Evolutionary conservation across 2,329 filamentous ascomycete genomes (phyloP), one percentile per base, ranked within the genome.

Genomic region (Knufia petricola): DNA sequence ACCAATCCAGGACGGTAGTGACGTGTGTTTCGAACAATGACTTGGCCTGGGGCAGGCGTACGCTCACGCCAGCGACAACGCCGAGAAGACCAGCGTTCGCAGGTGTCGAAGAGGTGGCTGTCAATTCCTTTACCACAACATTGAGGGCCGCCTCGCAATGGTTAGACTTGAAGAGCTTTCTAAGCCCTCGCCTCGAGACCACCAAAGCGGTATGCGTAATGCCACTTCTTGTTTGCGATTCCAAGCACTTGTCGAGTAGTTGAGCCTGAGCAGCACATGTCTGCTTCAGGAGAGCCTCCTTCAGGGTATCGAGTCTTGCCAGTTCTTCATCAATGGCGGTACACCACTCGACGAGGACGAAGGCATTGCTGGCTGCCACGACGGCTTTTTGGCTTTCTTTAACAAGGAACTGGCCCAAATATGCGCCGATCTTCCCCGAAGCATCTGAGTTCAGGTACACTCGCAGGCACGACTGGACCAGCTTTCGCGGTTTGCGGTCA

Each of bases 331-430:
- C 77, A 44, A 95, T 69, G 50, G 90, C 66, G 50, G 84, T 85
- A 65, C 82, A 87, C 90, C 90, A 98, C 65, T 95, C 87, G 12
- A 92, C 76, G 57, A 98, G 72, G 42, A 94, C 87, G 63, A 95
- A 94, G 3, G 88, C 85, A 66, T 81, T 94, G 37, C 77, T 79
- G 13, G 84, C 71, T 26, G 90, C 87, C 59, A 96, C 82, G 54
- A 80, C 82, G 15, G 76, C 70, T 64, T 94, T 95, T 54, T 78
- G 74, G 12, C 82, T 78, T 66, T 98, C 90, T 26, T 74, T 69
- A 52, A 82, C 78, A 51, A 95, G 66, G 43, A 77, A 77, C 37
- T 75, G 72, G 38, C 87, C 75, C 50, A 95, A 40, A 17, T 49
- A 53, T 36, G 53, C 30, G 32, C 44, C 15, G 32, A 47, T 15